phyloP scores from a whole-genome alignment of 108 stramenopile genomes.

The Cyclotella distinguenda region DNA sequence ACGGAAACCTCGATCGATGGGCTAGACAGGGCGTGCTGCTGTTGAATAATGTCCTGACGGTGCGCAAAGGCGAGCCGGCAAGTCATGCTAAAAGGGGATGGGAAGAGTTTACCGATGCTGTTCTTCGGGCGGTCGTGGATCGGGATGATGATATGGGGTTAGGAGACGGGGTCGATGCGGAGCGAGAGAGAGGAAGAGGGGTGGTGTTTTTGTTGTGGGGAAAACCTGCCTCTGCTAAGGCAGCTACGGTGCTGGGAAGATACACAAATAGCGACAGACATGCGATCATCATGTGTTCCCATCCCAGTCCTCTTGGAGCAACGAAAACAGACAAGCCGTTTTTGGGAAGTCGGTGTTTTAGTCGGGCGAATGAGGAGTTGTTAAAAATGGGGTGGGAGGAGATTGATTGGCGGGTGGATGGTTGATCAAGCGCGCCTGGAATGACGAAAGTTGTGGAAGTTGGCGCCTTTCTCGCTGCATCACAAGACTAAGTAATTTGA shows the following conservation, averaged over 20 bases:
- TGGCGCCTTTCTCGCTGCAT: background rate
- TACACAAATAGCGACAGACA: constrained; percentile 39
- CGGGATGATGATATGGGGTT: constrained; percentile 21
- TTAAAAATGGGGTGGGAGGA: constrained; percentile 55
- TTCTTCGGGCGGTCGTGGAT: constrained; percentile 66
- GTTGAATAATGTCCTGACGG: constrained; percentile 95
- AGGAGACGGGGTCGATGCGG: background rate
- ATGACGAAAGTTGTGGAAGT: background rate
- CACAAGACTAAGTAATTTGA: background rate
- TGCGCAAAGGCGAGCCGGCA: constrained; percentile 80
- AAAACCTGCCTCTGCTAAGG: constrained; percentile 87
- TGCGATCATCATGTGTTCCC: constrained; percentile 77
- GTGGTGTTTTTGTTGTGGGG: constrained; percentile 98
- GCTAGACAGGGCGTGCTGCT: constrained; percentile 94
- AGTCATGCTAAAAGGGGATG: constrained; percentile 95
- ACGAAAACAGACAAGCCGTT: constrained; percentile 90
- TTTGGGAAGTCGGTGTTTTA: constrained; percentile 90
- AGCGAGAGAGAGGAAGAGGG: constrained; percentile 40
- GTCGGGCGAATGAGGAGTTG: constrained; percentile 85
- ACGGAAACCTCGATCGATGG: constrained; percentile 83
- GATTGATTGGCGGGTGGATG: constrained; percentile 91
- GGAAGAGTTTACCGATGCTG: constrained; percentile 94
- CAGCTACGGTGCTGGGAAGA: constrained; percentile 49
- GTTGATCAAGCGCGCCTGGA: background rate
- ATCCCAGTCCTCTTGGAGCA: constrained; percentile 92